A percentile compares a stretch with the other conserved stretches of the same genome.
These are phyloP conservation scores for Prinsepia uniflora DNA, from an alignment of 306 rosid genomes.

Conservation along the genomic window DNA sequence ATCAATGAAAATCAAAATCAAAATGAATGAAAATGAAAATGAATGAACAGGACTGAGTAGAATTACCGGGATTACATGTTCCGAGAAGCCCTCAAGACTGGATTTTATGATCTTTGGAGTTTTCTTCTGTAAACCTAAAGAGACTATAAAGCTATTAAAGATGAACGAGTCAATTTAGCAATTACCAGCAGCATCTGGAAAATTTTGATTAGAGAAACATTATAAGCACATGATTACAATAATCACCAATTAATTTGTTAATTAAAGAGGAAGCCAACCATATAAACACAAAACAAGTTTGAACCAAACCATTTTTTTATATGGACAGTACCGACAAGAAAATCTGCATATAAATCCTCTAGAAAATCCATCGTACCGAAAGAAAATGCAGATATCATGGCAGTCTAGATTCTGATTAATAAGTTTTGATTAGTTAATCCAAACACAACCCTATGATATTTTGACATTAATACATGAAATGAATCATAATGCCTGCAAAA, in stretches of 20 bases:
- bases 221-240: neutral
- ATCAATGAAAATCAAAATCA: no score
- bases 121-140: neutral
- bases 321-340: slow-evolving; percentile 15
- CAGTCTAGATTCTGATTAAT: slow-evolving; percentile 7
- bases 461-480: neutral
- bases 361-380: neutral
- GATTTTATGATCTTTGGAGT: slow-evolving; percentile 64
- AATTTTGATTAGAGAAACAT: neutral
- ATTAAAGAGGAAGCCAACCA: neutral
- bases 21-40: no score
- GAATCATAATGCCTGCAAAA: neutral
- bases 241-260: neutral
- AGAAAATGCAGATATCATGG: slow-evolving; percentile 8
- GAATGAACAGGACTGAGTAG: no score
- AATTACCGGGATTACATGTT: no score
- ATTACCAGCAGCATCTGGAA: neutral
- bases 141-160: neutral
- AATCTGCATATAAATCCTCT: slow-evolving; percentile 15
- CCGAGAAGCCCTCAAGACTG: slow-evolving; percentile 74
- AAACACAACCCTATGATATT: neutral
- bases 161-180: neutral
- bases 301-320: neutral
- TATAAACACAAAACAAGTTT: neutral
- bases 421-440: slow-evolving; percentile 4